Evolutionary conservation across 257 asterid species (phyloP).

Genomic region (Fraxinus pennsylvanica): DNA sequence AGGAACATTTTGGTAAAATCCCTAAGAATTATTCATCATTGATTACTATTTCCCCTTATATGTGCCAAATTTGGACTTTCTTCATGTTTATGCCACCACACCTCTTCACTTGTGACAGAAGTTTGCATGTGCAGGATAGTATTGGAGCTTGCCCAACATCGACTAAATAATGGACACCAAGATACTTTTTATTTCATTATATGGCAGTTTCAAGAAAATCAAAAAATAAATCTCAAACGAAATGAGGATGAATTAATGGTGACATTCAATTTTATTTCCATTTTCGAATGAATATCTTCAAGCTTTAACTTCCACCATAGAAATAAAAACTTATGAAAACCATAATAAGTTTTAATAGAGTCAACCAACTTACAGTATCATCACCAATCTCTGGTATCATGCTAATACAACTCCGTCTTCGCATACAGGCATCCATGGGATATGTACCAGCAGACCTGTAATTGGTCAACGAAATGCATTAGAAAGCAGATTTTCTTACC

Average conservation of each 20-base stretch:
- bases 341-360: conserved; percentile 17
- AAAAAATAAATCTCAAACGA: conserved; percentile 19
- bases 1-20: background rate
- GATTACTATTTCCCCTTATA: background rate
- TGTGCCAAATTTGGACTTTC: background rate
- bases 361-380: conserved; percentile 78
- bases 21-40: background rate
- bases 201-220: conserved; percentile 7
- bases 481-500: background rate
- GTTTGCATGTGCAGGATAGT: background rate
- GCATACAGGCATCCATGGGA: conserved; percentile 68
- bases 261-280: conserved; percentile 4
- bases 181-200: conserved; percentile 4
- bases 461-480: conserved; percentile 16
- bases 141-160: background rate
- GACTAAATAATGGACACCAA: background rate
- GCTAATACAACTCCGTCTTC: conserved; percentile 74
- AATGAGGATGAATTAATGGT: conserved; percentile 24
- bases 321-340: background rate
- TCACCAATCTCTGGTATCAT: conserved; percentile 94
- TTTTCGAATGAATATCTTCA: background rate
- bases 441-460: conserved; percentile 92
- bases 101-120: background rate
- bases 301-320: background rate
- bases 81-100: background rate